These are phyloP conservation scores for Aspergillus pseudotamarii DNA, from an alignment of 2,329 filamentous ascomycete species.

Conservation along the genomic window DNA sequence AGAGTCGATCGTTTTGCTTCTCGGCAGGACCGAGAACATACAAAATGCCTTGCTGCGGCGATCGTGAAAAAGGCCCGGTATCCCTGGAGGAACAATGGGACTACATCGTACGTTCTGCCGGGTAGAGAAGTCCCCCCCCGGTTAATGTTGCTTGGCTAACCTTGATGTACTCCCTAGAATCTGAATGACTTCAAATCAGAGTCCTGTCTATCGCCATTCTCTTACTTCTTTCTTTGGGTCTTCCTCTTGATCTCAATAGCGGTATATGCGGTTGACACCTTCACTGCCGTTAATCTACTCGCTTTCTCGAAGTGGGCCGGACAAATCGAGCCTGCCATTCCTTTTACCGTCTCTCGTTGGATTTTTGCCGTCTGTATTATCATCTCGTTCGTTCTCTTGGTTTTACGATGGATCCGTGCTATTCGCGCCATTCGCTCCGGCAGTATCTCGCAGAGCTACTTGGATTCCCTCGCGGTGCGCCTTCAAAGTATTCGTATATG, in stretches of 20 bases:
- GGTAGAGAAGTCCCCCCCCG: too few species aligned
- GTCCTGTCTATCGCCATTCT: constrained; percentile 75
- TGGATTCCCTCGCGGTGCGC: constrained; percentile 83
- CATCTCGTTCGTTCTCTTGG: constrained; percentile 79
- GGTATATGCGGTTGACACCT: constrained; percentile 88
- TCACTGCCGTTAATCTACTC: constrained; percentile 88
- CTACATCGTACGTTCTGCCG: constrained; percentile 69
- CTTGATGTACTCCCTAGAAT: constrained; percentile 43
- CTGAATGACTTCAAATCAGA: constrained; percentile 78
- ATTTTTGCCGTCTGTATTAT: constrained; percentile 94
- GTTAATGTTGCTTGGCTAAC: constrained; percentile 10
- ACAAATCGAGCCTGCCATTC: constrained; percentile 75
- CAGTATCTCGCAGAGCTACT: constrained; percentile 86
- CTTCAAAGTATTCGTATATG: constrained; percentile 80
- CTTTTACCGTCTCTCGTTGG: constrained; percentile 82
- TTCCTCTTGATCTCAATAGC: constrained; percentile 76
- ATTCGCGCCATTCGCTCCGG: constrained; percentile 78
- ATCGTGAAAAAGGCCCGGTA: constrained; percentile 64
- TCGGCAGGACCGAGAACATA: constrained; percentile 34
- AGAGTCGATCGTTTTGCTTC: constrained; percentile 9
- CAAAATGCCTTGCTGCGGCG: constrained; percentile 69
- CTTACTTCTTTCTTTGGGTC: constrained; percentile 83
- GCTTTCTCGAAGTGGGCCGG: constrained; percentile 88
- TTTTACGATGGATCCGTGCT: constrained; percentile 78
- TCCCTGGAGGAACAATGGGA: constrained; percentile 91